Evolutionary conservation across 208 protist species (phyloP).

Genomic region (Crithidia bombi): DNA sequence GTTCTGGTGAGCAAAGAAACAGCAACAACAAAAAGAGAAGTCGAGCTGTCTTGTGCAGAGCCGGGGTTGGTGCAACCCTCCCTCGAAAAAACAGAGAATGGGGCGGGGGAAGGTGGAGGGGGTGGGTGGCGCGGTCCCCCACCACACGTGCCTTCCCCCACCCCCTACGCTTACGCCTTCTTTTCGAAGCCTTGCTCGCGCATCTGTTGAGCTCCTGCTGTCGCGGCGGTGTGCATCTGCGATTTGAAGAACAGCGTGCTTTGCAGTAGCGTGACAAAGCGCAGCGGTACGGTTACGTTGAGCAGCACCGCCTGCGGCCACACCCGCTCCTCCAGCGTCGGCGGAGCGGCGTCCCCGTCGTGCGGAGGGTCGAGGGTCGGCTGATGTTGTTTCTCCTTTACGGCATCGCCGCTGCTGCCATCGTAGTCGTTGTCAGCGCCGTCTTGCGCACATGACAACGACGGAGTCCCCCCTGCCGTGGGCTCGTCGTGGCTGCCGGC

Average conservation of each 20-base stretch:
- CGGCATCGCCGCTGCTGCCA: neutral
- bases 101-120: no score
- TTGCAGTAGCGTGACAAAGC: conserved; percentile 46
- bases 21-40: no score
- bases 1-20: no score
- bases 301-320: conserved; percentile 42
- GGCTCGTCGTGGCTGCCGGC: neutral
- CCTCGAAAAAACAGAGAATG: no score
- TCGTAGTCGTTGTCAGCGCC: neutral
- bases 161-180: no score
- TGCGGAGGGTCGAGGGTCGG: neutral
- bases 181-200: neutral
- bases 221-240: conserved; percentile 12
- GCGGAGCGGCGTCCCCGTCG: neutral
- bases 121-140: no score
- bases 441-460: neutral
- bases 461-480: neutral
- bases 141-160: no score
- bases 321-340: conserved; percentile 28
- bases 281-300: conserved; percentile 43
- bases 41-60: no score
- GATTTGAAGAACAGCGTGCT: conserved; percentile 45
- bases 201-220: conserved; percentile 6
- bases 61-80: no score
- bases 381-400: neutral